Conservation (phyloP, 2,329 filamentous ascomycete genomes). For the Curvularia spicifera region DNA sequence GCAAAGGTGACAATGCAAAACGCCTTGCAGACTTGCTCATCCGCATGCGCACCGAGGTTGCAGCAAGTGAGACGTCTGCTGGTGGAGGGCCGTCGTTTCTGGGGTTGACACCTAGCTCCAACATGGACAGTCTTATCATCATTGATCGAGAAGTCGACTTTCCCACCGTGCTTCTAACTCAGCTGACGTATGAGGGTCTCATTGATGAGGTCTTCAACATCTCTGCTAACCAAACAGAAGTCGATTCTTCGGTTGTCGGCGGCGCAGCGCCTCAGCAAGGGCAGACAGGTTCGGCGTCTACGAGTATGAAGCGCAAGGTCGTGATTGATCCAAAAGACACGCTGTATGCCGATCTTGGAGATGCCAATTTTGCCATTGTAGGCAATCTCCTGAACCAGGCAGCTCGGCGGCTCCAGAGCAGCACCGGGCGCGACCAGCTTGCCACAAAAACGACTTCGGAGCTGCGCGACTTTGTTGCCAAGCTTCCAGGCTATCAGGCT, state of each 20-base stretch:
- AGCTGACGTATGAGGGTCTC: conserved; percentile 94
- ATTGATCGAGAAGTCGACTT: conserved; percentile 96
- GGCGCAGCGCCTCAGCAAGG: conserved; percentile 66
- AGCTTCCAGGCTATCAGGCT: conserved; percentile 87
- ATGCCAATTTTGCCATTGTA: conserved; percentile 95
- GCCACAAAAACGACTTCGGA: conserved; percentile 87
- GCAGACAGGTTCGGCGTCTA: conserved; percentile 54
- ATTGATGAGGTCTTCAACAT: conserved; percentile 94
- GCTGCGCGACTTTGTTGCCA: conserved; percentile 92
- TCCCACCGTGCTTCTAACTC: conserved; percentile 88
- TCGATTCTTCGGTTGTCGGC: conserved; percentile 88
- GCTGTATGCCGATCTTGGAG: conserved; percentile 83
- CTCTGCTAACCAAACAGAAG: conserved; percentile 88
- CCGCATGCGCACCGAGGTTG: conserved; percentile 88
- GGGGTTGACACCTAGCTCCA: conserved; percentile 82
- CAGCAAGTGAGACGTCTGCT: conserved; percentile 75
- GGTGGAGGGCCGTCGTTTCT: conserved; percentile 61
- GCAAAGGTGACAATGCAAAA: conserved; percentile 94
- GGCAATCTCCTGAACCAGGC: conserved; percentile 88
- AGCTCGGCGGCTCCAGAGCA: conserved; percentile 81
- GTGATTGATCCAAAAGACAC: conserved; percentile 88
- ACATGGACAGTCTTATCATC: conserved; percentile 88
- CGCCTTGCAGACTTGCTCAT: conserved; percentile 83
- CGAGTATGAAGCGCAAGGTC: conserved; percentile 81
- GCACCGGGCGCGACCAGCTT: conserved; percentile 84